Evolutionary conservation across 305 asterid species (phyloP), one percentile per base, ranked within the genome.

Genomic region (Ilex paraguariensis): DNA sequence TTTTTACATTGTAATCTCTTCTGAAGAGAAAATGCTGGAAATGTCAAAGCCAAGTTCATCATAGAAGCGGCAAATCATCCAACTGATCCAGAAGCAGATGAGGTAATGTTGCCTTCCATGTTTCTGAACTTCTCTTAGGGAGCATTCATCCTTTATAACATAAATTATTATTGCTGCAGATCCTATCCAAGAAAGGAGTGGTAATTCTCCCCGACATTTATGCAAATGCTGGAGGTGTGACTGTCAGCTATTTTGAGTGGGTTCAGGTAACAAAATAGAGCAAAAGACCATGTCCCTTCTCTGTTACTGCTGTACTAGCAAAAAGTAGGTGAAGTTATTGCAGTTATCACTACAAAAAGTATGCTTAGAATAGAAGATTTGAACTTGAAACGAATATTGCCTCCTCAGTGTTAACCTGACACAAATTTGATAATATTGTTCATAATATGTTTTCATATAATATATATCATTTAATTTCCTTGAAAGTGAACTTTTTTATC

Each of bases 241-340:
- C 98, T 28, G 98, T 87, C 64, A 92, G 98, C 70, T 92, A 92
- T 60, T 92, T 92, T 33, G 98, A 90, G 76, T 92, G 98, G 97
- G 98, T 92, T 68, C 98, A 91, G 98, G 96, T 91, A 81, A 60
- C 39, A 31, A 59, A 53, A 36, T 36, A 36, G 9, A 1, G 6
- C 42, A 36, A 36, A 36, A 36, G 0, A 36, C 42, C 9, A 8
- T 4, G 42, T 8, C 55, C 62, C 66, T 31, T 15, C 3, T 49
- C 49, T 33, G 13, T 48, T 67, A 56, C 55, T 67, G 44, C 56
- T 31, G 48, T 12, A 36, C 28, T 21, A 48, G 32, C 13, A 32
- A 11, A 31, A 59, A 49, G 30, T 42, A 30, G 13, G 28, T 21
- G 28, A 21, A 21, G 28, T 21, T 21, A 21, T 21, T 1, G 28